These are phyloP conservation scores for Hirsutella rhossiliensis DNA, from an alignment of 2,329 filamentous ascomycete species.

Conservation along the genomic window DNA sequence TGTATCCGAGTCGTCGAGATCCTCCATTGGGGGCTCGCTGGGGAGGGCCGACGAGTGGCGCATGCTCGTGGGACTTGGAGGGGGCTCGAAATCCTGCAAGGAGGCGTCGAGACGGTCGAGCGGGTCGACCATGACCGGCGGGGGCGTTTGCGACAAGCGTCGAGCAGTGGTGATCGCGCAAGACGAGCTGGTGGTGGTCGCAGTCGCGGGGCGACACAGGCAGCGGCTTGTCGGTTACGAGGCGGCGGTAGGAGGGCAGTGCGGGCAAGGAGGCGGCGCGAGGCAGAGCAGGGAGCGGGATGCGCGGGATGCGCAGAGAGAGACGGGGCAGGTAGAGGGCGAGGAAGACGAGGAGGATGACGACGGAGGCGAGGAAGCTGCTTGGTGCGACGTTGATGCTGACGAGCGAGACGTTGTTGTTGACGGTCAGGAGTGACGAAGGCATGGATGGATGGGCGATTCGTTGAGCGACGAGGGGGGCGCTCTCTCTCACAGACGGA, in stretches of 20 bases:
- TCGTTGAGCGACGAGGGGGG: neutral
- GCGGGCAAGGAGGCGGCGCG: slow-evolving; percentile 1
- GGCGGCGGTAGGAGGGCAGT: slow-evolving; percentile 7
- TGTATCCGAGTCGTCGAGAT: slow-evolving; percentile 31
- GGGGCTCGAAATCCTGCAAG: slow-evolving; percentile 42
- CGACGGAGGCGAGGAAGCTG: slow-evolving; percentile 41
- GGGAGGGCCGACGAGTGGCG: slow-evolving; percentile 18
- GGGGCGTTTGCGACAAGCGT: slow-evolving; percentile 11
- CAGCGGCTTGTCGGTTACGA: slow-evolving; percentile 13
- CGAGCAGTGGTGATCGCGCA: slow-evolving; percentile 19
- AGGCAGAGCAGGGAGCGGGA: slow-evolving; percentile 17
- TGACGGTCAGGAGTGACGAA: slow-evolving; percentile 46
- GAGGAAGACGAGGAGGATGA: slow-evolving; percentile 37
- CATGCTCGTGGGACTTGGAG: slow-evolving; percentile 23
- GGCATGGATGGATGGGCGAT: slow-evolving; percentile 31
- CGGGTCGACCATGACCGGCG: slow-evolving; percentile 17
- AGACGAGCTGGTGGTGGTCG: slow-evolving; percentile 11
- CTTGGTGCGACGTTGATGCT: slow-evolving; percentile 46
- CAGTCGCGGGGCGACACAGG: slow-evolving; percentile 13
- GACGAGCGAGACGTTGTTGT: slow-evolving; percentile 49
- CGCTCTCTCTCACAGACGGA: neutral
- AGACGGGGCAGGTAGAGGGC: slow-evolving; percentile 32
- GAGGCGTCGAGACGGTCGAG: slow-evolving; percentile 36
- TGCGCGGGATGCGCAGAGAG: slow-evolving; percentile 19
- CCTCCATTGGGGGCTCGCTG: slow-evolving; percentile 23